phyloP scores from a whole-genome alignment of 2,329 filamentous ascomycete species.

The Penicillium sp. region DNA sequence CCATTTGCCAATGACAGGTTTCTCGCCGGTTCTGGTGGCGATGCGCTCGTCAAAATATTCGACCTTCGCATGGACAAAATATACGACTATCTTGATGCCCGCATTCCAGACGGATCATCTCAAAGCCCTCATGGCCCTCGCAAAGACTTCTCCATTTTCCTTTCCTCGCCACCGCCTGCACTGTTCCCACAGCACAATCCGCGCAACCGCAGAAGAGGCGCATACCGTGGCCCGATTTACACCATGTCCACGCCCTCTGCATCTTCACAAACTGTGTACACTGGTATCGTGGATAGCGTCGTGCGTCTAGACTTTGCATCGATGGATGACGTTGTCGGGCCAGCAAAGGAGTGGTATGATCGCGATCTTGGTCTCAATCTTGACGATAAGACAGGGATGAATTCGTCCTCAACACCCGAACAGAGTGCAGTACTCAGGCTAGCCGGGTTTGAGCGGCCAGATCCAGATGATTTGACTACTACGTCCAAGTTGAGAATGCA shows the following conservation, averaged over 20 bases:
- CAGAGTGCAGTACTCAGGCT: conserved; percentile 28
- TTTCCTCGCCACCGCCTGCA: conserved; percentile 29
- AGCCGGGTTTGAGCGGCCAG: conserved; percentile 44
- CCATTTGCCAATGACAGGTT: conserved; percentile 54
- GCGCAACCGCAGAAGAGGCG: conserved; percentile 16
- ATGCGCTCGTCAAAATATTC: conserved; percentile 58
- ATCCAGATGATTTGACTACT: conserved; percentile 27
- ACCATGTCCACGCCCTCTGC: conserved; percentile 43
- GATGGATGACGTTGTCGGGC: conserved; percentile 39
- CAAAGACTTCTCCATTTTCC: conserved; percentile 42
- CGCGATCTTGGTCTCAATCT: conserved; percentile 30
- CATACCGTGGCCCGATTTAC: conserved; percentile 44
- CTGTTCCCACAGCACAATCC: conserved; percentile 4
- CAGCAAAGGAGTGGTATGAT: conserved; percentile 31
- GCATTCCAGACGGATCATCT: conserved; percentile 2
- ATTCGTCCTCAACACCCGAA: neutral
- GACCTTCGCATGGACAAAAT: conserved; percentile 51
- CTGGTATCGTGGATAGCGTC: conserved; percentile 41
- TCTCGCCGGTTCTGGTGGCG: conserved; percentile 52
- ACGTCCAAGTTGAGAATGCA: conserved; percentile 36
- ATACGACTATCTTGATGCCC: conserved; percentile 32
- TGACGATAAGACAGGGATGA: conserved; percentile 21
- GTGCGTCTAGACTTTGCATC: conserved; percentile 43
- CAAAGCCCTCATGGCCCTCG: conserved; percentile 11
- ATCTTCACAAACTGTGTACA: conserved; percentile 44